Base-by-base conservation (phyloP, 2,329 filamentous ascomycete species). In the Epichloe uncinata region DNA sequence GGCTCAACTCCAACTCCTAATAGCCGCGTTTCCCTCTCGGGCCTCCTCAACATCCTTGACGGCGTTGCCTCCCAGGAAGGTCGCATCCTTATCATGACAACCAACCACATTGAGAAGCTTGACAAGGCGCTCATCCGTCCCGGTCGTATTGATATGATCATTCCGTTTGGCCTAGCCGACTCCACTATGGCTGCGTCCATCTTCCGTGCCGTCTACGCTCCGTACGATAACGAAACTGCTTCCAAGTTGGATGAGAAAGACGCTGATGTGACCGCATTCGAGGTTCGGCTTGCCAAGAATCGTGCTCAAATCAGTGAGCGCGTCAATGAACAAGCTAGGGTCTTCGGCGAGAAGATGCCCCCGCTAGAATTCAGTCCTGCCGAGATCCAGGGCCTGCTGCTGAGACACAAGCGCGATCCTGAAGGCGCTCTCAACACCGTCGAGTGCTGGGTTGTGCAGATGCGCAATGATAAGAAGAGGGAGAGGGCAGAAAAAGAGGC, bases 41-140 rank as follows among this genome's bases (percentile, higher is more conserved):
- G 85, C 0, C 71, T 93, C 2, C 77, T 93, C 45, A 93, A 93
- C 64, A 84, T 86, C 44, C 81, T 93, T 40, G 86, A 94, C 57
- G 85, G 87, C 38, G 78, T 82, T 6, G 77, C 77, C 18, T 79
- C 77, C 7, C 77, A 81, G 54, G 79, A 82, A 58, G 78, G 78
- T 6, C 73, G 78, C n/a, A 70, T 81, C 5, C 69, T 82, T 15
- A 74, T 82, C 61, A 82, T 81, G 78, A 82, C 78, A 2, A 81
- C 78, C n/a, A 82, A 82, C 56, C 77, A 81, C 60, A 49, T 79
- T 0, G 77, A 81, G 54, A 78, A 77, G 58, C 70, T 81, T 8
- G 78, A 81, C 65, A 74, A 75, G 54, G 79, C 79, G 0, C 69
- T 83, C 16, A 79, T 82, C 54, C 77, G 79, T 0, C 78, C 79